A percentile compares a stretch with the other conserved stretches of the same genome.
These are phyloP conservation scores for Arthrobotrys pseudoclavata DNA, from an alignment of 2,329 filamentous ascomycete genomes.

Conservation along the genomic window DNA sequence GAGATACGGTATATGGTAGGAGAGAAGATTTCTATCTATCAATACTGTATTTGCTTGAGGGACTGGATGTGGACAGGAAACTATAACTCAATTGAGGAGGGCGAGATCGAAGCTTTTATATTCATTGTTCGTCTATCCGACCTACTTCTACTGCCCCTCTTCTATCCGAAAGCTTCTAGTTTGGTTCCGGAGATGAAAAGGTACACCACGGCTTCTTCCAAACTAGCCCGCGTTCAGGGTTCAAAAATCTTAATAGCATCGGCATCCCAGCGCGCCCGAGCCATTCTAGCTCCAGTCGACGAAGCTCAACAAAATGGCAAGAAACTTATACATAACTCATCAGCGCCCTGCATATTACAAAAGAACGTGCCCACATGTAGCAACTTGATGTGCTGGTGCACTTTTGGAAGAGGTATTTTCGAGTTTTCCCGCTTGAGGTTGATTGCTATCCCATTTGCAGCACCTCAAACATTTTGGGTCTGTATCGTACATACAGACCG, in stretches of 20 bases:
- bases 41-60: slow-evolving; percentile 38
- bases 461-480: slow-evolving; percentile 13
- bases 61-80: slow-evolving; percentile 40
- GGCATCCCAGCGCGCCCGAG: slow-evolving; percentile 43
- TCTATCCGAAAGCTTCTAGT: slow-evolving; percentile 12
- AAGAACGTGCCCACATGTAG: slow-evolving; percentile 40
- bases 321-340: slow-evolving; percentile 14
- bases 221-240: slow-evolving; percentile 22
- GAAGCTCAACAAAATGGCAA: slow-evolving; percentile 38
- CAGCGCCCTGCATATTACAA: slow-evolving; percentile 25
- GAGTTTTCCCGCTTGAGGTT: slow-evolving; percentile 6
- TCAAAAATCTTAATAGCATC: slow-evolving; percentile 34
- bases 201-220: slow-evolving; percentile 13
- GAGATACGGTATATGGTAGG: slow-evolving; percentile 18
- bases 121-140: background rate
- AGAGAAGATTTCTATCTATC: slow-evolving; percentile 45
- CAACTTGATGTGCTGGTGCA: slow-evolving; percentile 31
- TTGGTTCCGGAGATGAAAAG: slow-evolving; percentile 12
- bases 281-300: slow-evolving; percentile 33
- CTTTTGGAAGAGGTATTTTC: slow-evolving; percentile 13
- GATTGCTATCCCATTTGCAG: slow-evolving; percentile 38
- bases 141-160: background rate
- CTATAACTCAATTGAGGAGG: slow-evolving; percentile 31
- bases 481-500: background rate
- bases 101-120: slow-evolving; percentile 49